Base-by-base conservation (phyloP, 768 basidiomycete species). In the Pulveroboletus frians region DNA sequence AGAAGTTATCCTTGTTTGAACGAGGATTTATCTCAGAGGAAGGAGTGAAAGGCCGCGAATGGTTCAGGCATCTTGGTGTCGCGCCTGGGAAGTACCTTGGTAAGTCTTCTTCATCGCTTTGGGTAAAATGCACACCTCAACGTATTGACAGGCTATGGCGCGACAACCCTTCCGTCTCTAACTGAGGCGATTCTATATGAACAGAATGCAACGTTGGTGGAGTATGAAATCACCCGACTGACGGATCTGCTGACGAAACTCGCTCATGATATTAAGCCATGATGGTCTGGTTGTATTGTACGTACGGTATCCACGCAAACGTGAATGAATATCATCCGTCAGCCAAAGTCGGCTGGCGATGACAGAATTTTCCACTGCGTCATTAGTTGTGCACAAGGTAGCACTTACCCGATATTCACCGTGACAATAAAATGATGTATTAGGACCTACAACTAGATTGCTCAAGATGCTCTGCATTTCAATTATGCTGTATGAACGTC, bases 81-180 rank as follows among this genome's bases (percentile, higher is more conserved):
- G 89, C 92, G 3, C 92, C 92, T 27, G 92, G 91, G 34, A 84
- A 88, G 65, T 85, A 85, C 81, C 80, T 85, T 35, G 85, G 86
- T 87, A 56, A 56, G 76, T 67, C 10, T 11, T 32, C 20, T 31
- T 23, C 11, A n/a, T 20, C 9, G 23, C 9, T 10, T 48, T 29
- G 39, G 27, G 46, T 10, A 35, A 15, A 37, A 48, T 15, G 26
- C 36, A 8, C 35, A 45, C 30, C 50, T 11, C 9, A 44, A 30
- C 8, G 30, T 29, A 9, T 47, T 32, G 38, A 32, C 17, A 88
- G 86, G 87, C 5, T 89, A 90, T 58, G 89, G 89, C 6, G 87
- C 90, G 3, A 92, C 90, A 1, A 89, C 89, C 0, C 73, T 93
- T 52, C 92, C 90, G 2, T 88, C 76, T 14, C 69, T 93, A 26